Percentiles rank a stretch among this genome's conserved stretches.
phyloP scores from a whole-genome alignment of 2,329 filamentous ascomycete genomes.

The Emergomyces orientalis region DNA sequence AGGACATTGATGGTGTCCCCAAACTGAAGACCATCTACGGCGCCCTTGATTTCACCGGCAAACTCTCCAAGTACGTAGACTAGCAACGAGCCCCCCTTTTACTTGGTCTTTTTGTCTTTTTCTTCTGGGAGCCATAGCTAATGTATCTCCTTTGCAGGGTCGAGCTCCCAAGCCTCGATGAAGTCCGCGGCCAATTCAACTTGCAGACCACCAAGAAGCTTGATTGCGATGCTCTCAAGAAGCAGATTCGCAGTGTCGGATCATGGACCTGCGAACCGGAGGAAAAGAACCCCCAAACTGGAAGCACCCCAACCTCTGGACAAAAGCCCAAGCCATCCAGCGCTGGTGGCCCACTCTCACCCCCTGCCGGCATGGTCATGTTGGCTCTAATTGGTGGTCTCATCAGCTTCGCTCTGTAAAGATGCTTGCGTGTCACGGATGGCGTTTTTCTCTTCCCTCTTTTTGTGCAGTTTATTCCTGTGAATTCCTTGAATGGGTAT shows the following conservation, averaged over 20 bases:
- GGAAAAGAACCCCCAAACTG: conserved; percentile 29
- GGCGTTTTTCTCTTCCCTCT: conserved; percentile 2
- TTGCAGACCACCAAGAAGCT: conserved; percentile 58
- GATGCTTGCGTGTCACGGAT: not conserved
- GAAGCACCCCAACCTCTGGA: conserved; percentile 25
- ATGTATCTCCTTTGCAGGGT: conserved; percentile 46
- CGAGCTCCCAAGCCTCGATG: conserved; percentile 54
- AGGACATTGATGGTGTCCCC: conserved; percentile 57
- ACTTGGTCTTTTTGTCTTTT: not conserved
- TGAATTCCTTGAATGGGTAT: conserved; percentile 1
- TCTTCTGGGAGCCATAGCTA: not conserved
- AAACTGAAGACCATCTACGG: conserved; percentile 61
- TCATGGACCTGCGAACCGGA: conserved; percentile 37
- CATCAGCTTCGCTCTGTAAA: conserved; percentile 37
- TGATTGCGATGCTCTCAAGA: conserved; percentile 43
- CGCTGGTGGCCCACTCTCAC: conserved; percentile 31
- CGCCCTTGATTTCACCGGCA: conserved; percentile 75
- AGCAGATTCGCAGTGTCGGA: conserved; percentile 38
- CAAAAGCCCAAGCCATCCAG: conserved; percentile 23
- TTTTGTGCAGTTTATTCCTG: not conserved
- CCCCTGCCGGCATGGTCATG: conserved; percentile 32
- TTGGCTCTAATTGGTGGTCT: conserved; percentile 39
- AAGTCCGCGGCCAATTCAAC: conserved; percentile 64
- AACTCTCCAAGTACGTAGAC: conserved; percentile 63
- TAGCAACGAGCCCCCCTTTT: not conserved